Evolutionary conservation across 2,329 filamentous ascomycete genomes (phyloP).

Genomic region (Phaeosphaeria sp.): DNA sequence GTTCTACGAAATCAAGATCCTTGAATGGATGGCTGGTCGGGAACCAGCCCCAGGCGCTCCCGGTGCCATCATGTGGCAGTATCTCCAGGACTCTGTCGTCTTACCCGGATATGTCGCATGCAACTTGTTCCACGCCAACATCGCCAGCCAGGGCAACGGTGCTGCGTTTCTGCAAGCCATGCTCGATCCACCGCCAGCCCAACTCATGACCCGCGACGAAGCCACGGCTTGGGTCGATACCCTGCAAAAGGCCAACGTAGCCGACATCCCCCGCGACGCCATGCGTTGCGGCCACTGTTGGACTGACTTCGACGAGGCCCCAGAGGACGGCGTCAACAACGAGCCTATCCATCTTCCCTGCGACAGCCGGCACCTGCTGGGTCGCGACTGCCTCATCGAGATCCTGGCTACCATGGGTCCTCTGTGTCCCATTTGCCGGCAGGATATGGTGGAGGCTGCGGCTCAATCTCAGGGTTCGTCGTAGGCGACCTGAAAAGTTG

Average conservation of each 20-base stretch:
- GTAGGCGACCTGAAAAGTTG: not conserved
- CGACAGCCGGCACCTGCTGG: not conserved
- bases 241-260: not conserved
- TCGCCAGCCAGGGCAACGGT: not conserved
- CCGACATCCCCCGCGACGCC: not conserved
- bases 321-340: not conserved
- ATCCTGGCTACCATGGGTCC: not conserved
- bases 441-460: not conserved
- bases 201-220: not conserved
- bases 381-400: slow-evolving; percentile 1
- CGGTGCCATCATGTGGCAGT: not conserved
- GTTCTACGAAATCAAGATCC: not conserved
- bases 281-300: not conserved
- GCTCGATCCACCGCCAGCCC: not conserved
- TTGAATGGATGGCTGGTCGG: not conserved
- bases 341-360: not conserved
- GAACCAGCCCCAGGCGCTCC: not conserved
- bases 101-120: not conserved
- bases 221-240: slow-evolving; percentile 1
- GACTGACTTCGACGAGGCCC: not conserved
- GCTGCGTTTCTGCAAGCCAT: not conserved
- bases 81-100: not conserved
- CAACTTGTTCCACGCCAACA: not conserved
- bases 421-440: slow-evolving; percentile 4
- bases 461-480: not conserved